Evolutionary conservation across 1,284 basidiomycete species (phyloP).

Genomic region (Rhodotorula sp.): DNA sequence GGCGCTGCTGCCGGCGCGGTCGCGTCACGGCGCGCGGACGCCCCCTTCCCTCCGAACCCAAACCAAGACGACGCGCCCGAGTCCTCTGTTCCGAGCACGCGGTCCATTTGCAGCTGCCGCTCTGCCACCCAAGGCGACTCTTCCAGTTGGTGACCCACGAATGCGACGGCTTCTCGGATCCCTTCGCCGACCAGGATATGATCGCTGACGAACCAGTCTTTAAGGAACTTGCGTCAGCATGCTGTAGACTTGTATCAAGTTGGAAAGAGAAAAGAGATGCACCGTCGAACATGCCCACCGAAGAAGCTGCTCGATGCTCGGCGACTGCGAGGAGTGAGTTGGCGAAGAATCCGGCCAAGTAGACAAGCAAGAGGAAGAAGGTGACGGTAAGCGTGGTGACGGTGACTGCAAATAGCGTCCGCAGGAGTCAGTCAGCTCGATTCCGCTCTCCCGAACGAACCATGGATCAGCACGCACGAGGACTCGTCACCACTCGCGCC

Average conservation of each 20-base stretch:
- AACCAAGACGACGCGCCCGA: background rate
- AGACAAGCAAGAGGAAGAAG: constrained; percentile 26
- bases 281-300: constrained; percentile 16
- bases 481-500: constrained; percentile 16
- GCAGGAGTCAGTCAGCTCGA: background rate
- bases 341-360: constrained; percentile 32
- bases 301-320: constrained; percentile 5
- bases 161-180: constrained; percentile 32
- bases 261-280: background rate
- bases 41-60: too few species aligned
- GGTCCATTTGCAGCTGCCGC: constrained; percentile 2
- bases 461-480: background rate
- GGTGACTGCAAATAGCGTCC: constrained; percentile 9
- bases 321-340: constrained; percentile 26
- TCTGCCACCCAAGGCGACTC: constrained; percentile 7
- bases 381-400: constrained; percentile 19
- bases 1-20: background rate
- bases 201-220: constrained; percentile 33
- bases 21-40: background rate
- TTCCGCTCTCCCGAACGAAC: background rate
- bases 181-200: constrained; percentile 35
- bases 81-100: background rate
- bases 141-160: constrained; percentile 32
- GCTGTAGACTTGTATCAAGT: too few species aligned
- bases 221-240: background rate